Evolutionary conservation across 805 yeast genomes (phyloP).

Genomic region (Trichomonascus vanleenenianus): DNA sequence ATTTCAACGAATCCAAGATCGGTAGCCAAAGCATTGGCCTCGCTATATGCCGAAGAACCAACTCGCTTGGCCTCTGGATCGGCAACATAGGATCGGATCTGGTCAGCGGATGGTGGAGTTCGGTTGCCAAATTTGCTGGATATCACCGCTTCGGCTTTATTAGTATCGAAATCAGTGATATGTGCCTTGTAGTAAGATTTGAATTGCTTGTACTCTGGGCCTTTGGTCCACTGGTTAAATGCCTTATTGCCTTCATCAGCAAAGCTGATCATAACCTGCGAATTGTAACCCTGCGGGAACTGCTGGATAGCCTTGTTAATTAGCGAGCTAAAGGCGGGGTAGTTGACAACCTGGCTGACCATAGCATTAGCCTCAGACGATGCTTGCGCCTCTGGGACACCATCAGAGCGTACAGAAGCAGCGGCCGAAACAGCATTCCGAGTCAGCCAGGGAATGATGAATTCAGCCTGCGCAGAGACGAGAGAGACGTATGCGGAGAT

Average conservation of each 20-base stretch:
- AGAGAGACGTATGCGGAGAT: not conserved
- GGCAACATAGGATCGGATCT: not conserved
- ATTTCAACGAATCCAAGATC: slow-evolving; percentile 10
- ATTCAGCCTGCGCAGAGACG: not conserved
- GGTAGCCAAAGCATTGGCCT: slow-evolving; percentile 13
- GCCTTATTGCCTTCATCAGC: slow-evolving; percentile 13
- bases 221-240: slow-evolving; percentile 12
- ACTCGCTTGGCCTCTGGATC: slow-evolving; percentile 1
- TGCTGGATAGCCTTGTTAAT: not conserved
- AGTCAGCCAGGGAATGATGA: slow-evolving; percentile 1
- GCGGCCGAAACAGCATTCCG: slow-evolving; percentile 1
- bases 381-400: slow-evolving; percentile 4
- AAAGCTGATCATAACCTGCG: slow-evolving; percentile 6
- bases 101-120: not conserved
- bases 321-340: not conserved
- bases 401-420: not conserved
- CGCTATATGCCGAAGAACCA: not conserved
- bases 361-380: slow-evolving; percentile 1
- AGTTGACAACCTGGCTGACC: not conserved
- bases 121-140: not conserved
- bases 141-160: slow-evolving; percentile 17
- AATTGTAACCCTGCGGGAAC: slow-evolving; percentile 1
- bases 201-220: slow-evolving; percentile 17
- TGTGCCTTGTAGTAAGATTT: slow-evolving; percentile 17
- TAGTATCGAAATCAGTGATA: slow-evolving; percentile 19